Base-by-base conservation (phyloP, 352 stramenopile species). In the Globisporangium perplexum region DNA sequence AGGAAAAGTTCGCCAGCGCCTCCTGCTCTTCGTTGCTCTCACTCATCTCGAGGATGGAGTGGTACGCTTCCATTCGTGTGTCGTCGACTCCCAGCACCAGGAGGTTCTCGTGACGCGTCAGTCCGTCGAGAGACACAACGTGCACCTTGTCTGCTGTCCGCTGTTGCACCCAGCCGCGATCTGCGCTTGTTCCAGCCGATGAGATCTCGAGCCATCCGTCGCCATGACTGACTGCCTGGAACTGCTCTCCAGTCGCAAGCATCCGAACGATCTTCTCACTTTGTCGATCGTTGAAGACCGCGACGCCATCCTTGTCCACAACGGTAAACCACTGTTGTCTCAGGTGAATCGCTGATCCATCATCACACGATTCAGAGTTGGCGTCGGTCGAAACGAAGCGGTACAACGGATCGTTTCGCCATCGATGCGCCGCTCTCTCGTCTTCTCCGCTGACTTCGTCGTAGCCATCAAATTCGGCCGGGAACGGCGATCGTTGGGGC, bases 11-110 rank as follows among this genome's bases (percentile, higher is more conserved):
- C n/a, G 69, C 60, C 24, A 90, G 46, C 3, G 54, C 57, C n/a
- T 79, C 72, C 38, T 83, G 62, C 35, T 89, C 75, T 2, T 64
- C 51, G 39, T 90, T 88, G 49, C 59, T 73, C 41, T 83, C 67
- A 35, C 88, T 72, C 53, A 93, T 80, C 43, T 85, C 63, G 7
- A 86, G 55, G 28, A 63, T 66, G 0, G 66, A 69, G 49, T 80
- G 55, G 20, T 42, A 55, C n/a, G 30, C 50, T n/a, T 77, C 55
- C 26, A 74, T 59, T 17, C 51, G 59, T 1, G 30, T 33, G 38
- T 90, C 79, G 46, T 90, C 79, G 39, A 93, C 56, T 8, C 74
- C 76, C 4, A 90, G 31, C 1, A 80, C 74, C 35, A 89, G 59
- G 1, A 86, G 63, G 56, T 88, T 75, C 54, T 90, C 79, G 31